Evolutionary conservation across 257 asterid genomes (phyloP), one percentile per base, ranked within the genome.

Genomic region (Cinchona pubescens): DNA sequence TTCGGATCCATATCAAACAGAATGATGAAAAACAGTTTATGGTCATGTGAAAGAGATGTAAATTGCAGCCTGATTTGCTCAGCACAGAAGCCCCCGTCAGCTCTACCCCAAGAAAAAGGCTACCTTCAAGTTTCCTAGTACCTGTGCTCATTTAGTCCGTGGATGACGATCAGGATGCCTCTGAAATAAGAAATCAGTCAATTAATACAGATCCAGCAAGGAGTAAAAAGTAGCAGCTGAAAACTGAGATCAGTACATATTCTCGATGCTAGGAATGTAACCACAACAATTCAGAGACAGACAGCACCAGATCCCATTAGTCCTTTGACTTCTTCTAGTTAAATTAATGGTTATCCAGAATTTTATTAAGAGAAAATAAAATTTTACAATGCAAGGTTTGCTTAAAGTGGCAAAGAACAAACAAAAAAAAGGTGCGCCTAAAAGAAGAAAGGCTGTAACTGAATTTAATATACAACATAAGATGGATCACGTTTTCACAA

Each of bases 101-200:
- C 59, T 51, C 59, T 51, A 0, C 11, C 21, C 48, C 49, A 51
- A 77, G 14, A 9, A 30, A 64, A 64, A 58, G 6, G 76, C 16
- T 37, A 7, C 4, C 18, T 59, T 43, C 71, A 42, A 10, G 13
- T 60, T 53, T 32, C 60, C 11, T 23, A 53, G 69, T 76, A 92
- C 99, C 99, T 87, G 92, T 95, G 99, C 84, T 92, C 99, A 76
- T 95, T 95, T 60, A 95, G 96, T 64, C 99, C 99, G 65, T 95
- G 99, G 78, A 95, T 90, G 89, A 95, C 84, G 59, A 95, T 88
- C 77, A 95, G 71, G 81, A 92, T 88, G 51, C 98, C 98, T 92
- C 99, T 95, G 97, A 77, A 85, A 84, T 49, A 72, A 32, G n/a
- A 71, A 45, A 72, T 48, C 3, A 76, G 63, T 46, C 63, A 16